phyloP scores from a whole-genome alignment of 495 filamentous ascomycete species.

The Barbatosphaeria neglecta region DNA sequence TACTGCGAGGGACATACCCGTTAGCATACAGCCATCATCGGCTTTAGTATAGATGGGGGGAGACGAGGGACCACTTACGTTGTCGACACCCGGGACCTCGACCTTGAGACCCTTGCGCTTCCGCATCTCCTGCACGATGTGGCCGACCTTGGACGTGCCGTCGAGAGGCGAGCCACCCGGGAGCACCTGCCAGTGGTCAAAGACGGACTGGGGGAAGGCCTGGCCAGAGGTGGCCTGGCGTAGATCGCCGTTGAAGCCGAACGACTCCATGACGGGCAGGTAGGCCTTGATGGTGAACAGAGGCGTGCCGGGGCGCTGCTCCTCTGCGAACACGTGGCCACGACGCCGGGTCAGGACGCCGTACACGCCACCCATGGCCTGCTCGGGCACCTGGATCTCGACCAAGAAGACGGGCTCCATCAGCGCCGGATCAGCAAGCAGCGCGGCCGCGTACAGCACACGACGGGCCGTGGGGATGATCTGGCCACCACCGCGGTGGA shows the following conservation, averaged over 20 bases:
- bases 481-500: conserved; percentile 98
- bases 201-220: conserved; percentile 97
- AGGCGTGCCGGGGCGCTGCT: conserved; percentile 96
- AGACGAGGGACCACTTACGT: conserved; percentile 79
- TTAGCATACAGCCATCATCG: conserved; percentile 37
- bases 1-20: conserved; percentile 47
- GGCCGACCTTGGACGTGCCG: conserved; percentile 69
- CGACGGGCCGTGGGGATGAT: conserved; percentile 96
- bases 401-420: conserved; percentile 97
- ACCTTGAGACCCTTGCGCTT: conserved; percentile 99
- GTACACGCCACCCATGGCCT: conserved; percentile 99
- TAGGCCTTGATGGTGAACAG: conserved; percentile 99
- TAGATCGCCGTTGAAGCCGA: conserved; percentile 98
- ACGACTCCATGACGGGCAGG: conserved; percentile 98
- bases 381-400: conserved; percentile 97
- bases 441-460: conserved; percentile 84
- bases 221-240: conserved; percentile 86
- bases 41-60: background rate
- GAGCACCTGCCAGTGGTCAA: conserved; percentile 95
- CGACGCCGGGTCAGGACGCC: conserved; percentile 95
- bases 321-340: conserved; percentile 98
- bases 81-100: conserved; percentile 76
- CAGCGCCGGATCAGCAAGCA: conserved; percentile 82
- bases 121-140: conserved; percentile 77
- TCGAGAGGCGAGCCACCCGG: conserved; percentile 93